These are phyloP conservation scores for Mucuna pruriens DNA, from an alignment of 306 rosid genomes.

Conservation along the genomic window DNA sequence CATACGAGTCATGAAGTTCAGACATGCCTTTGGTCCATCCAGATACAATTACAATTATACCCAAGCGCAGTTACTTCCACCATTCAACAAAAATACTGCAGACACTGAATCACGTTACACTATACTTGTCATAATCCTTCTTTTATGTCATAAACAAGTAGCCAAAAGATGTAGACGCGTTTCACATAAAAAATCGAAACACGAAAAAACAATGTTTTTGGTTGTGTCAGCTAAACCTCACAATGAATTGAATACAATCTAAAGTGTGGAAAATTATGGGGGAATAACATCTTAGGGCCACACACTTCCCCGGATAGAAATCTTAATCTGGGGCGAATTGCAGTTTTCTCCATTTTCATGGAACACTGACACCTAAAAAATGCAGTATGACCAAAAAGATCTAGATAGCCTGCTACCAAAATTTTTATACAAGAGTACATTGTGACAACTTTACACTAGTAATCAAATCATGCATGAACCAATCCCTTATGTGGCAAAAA, in stretches of 20 bases:
- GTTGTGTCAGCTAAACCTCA: constrained; percentile 7
- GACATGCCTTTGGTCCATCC: no score
- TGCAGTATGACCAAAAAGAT: constrained; percentile 26
- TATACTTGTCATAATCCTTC: neutral
- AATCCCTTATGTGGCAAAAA: constrained; percentile 23
- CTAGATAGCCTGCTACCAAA: constrained; percentile 30
- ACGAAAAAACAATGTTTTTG: neutral
- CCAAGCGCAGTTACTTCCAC: no score
- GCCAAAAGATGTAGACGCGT: constrained; percentile 17
- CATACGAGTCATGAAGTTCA: no score
- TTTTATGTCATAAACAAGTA: neutral
- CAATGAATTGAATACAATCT: constrained; percentile 8
- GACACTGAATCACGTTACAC: no score
- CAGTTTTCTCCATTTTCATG: constrained; percentile 11
- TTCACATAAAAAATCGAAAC: constrained; percentile 10
- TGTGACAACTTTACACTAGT: constrained; percentile 8
- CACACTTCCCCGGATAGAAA: constrained; percentile 3
- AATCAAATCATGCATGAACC: constrained; percentile 34
- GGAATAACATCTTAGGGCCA: constrained; percentile 1
- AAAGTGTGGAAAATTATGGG: neutral
- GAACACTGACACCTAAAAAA: constrained; percentile 22
- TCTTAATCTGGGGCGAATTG: constrained; percentile 1
- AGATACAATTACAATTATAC: no score
- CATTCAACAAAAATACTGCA: no score
- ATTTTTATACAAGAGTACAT: constrained; percentile 13